These are phyloP conservation scores for Dactylis glomerata DNA, from an alignment of 176 grass and related monocot species.

Conservation along the genomic window DNA sequence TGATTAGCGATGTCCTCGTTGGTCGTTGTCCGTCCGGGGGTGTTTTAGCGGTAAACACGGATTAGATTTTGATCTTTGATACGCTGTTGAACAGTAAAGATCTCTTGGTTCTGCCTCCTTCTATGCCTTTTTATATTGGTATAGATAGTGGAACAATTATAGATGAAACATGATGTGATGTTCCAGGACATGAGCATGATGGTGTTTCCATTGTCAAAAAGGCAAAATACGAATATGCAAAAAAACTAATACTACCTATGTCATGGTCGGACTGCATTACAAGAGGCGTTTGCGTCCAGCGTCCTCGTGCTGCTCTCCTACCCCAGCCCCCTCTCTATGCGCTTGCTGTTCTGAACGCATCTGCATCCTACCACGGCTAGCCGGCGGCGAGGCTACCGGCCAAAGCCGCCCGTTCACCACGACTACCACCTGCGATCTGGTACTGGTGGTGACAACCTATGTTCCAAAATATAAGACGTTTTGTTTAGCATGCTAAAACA, in stretches of 20 bases:
- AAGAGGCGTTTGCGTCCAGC: too few species aligned
- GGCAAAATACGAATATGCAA: background rate
- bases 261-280: too few species aligned
- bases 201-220: background rate
- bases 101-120: too few species aligned
- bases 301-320: background rate
- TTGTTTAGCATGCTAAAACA: too few species aligned
- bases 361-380: background rate
- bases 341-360: background rate
- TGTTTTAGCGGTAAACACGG: too few species aligned
- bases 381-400: background rate
- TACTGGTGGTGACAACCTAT: background rate
- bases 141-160: background rate
- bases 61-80: too few species aligned
- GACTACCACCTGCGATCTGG: background rate
- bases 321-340: background rate
- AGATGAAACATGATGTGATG: background rate
- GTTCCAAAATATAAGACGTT: too few species aligned
- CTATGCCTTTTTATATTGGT: too few species aligned
- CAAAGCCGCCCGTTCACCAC: background rate
- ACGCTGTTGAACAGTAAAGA: too few species aligned
- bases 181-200: constrained; percentile 4
- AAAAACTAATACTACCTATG: background rate
- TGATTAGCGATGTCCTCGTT: too few species aligned
- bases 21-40: too few species aligned